Evolutionary conservation across 805 yeast species (phyloP), one percentile per base, ranked within the genome.

Genomic region (Candida boidinii): DNA sequence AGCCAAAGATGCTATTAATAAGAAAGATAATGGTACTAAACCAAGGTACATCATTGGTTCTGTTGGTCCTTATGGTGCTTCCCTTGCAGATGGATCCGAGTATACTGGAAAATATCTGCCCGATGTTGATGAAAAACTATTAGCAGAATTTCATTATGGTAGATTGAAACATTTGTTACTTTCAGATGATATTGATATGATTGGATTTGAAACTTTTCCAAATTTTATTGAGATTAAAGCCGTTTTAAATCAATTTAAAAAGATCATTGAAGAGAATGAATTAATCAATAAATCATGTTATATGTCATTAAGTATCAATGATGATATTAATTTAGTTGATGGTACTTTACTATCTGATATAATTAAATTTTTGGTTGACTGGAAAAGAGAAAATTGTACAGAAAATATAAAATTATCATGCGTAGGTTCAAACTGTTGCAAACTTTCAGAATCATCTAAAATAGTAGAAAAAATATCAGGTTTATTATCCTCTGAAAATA

Each of bases 61-160:
- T 7, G 54, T 82, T 23, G 95, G 94, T 0, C 85, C 94, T 0
- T 84, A 73, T 49, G 94, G 88, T 1, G 82, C 88, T 0, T 74
- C 57, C 42, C 48, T 79, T 23, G 73, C 79, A 19, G 65, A 73
- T 40, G 86, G 87, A 1, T 65, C 79, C 0, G 95, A 84, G 46
- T 84, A 78, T 44, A 73, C 78, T 4, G 94, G 94, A 2, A 64
- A 75, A 31, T 82, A 81, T 49, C n/a, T n/a, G n/a, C 66, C 63
- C 9, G 60, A 51, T 17, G 58, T 53, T 7, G 48, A 56, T 3
- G 49, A 51, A 8, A 57, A 55, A 12, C 60, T 60, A 28, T 45
- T 82, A 34, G 49, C 46, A 7, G 53, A 56, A 14, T 80, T 78
- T 56, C 85, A 81, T 49, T 31, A 42, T 4, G 68, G 66, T 7